phyloP scores from a whole-genome alignment of 805 yeast species.

The Cyberlindnera suaveolens region DNA sequence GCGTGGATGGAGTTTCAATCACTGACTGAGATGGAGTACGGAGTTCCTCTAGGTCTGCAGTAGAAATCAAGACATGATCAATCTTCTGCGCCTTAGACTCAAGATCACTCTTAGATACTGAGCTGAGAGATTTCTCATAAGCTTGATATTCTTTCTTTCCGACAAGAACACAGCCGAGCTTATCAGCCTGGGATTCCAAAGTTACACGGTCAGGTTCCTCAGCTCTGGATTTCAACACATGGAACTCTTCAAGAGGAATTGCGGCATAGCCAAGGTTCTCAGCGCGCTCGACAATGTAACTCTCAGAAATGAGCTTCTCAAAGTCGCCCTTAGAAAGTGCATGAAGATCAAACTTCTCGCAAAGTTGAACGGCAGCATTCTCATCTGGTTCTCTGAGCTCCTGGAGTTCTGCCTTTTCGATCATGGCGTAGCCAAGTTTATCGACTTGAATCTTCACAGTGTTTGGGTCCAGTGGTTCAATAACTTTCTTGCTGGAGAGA shows the following conservation, averaged over 20 bases:
- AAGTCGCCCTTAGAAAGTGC: constrained; percentile 5
- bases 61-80: constrained; percentile 25
- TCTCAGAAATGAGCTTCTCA: constrained; percentile 9
- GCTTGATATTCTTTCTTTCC: constrained; percentile 21
- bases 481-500: constrained; percentile 11
- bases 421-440: constrained; percentile 2
- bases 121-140: constrained; percentile 10
- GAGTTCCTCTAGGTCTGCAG: constrained; percentile 12
- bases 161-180: constrained; percentile 19
- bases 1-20: constrained; percentile 9
- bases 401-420: constrained; percentile 14
- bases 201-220: constrained; percentile 21
- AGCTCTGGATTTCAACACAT: constrained; percentile 14
- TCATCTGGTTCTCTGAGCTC: constrained; percentile 5
- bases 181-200: constrained; percentile 12
- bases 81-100: constrained; percentile 24
- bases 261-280: constrained; percentile 6
- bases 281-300: constrained; percentile 5
- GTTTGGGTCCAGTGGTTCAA: constrained; percentile 4
- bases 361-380: constrained; percentile 3
- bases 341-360: constrained; percentile 6
- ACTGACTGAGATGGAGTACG: background rate
- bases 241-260: constrained; percentile 20
- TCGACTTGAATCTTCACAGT: constrained; percentile 4
- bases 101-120: constrained; percentile 25